Percentiles rank a stretch among this genome's conserved stretches.
phyloP scores from a whole-genome alignment of 768 basidiomycete genomes.

The Tulasnella sp. region DNA sequence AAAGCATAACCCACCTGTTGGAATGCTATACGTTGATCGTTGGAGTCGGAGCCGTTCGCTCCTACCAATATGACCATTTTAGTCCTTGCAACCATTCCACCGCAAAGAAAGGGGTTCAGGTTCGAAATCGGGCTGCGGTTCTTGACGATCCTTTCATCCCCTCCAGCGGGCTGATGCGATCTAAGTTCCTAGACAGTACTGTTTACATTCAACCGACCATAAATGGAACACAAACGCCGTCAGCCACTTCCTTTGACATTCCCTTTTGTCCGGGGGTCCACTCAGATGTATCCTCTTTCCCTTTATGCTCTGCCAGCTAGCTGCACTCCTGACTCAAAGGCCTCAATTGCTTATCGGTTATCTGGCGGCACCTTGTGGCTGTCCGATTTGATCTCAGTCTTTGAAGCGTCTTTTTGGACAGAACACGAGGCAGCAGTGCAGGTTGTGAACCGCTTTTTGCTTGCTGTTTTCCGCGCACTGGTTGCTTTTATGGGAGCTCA shows the following conservation, averaged over 20 bases:
- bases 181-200: not conserved
- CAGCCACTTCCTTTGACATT: not conserved
- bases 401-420: not conserved
- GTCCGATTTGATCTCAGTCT: not conserved
- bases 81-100: not conserved
- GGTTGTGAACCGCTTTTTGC: not conserved
- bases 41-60: not conserved
- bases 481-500: not conserved
- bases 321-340: not conserved
- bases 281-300: not conserved
- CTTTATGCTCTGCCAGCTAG: not conserved
- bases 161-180: not conserved
- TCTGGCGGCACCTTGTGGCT: not conserved
- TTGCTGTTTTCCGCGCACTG: not conserved
- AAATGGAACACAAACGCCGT: not conserved
- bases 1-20: not conserved
- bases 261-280: not conserved
- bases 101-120: not conserved
- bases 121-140: not conserved
- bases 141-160: not conserved
- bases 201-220: not conserved
- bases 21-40: not conserved
- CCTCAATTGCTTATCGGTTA: not conserved
- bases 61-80: not conserved
- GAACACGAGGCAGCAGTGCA: not conserved